Evolutionary conservation across 352 stramenopile genomes (phyloP), one percentile per base, ranked within the genome.

Genomic region (Globisporangium cederbergense): DNA sequence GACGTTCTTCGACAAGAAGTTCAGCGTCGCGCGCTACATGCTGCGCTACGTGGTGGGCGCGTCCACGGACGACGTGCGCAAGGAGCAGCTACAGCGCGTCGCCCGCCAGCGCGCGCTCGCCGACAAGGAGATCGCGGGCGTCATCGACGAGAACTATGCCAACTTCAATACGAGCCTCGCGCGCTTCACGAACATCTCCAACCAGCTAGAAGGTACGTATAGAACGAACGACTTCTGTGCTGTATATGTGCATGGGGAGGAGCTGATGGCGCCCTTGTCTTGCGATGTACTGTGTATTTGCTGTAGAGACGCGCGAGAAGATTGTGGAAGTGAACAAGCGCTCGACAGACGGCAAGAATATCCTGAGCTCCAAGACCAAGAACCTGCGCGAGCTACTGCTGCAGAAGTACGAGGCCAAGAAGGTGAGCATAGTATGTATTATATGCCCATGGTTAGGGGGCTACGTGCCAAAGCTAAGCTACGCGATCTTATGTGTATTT

Each of bases 141-240:
- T 95, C 43, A 84, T 95, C 57, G 86, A 95, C 66, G 73, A 91
- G 59, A 93, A 88, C 69, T 93, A 88, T 53, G 69, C 76, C 70
- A 93, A 92, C 63, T 92, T 93, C 60, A 95, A 95, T 71, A 90
- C 81, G 47, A 92, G 81, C 65, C 80, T 95, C 43, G 80, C 76
- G 68, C 80, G 80, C 45, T 95, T 95, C 71, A 83, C 81, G 20
- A 71, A 71, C 58, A 93, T 92, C 57, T 90, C 83, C 1, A 83
- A 88, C 50, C 86, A 93, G 50, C 68, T 93, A 16, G 77, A 93
- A 80, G 86, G 86, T 91, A 58, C 13, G 32, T 36, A 2, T 36
- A 36, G 32, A 36, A 36, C 32, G 32, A 36, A 36, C 32, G 32
- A 4, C 32, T 36, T 36, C 32, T 36, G 32, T 36, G 32, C 32